Conservation (phyloP, 2,329 filamentous ascomycete species). For the Cladosporium sp. region DNA sequence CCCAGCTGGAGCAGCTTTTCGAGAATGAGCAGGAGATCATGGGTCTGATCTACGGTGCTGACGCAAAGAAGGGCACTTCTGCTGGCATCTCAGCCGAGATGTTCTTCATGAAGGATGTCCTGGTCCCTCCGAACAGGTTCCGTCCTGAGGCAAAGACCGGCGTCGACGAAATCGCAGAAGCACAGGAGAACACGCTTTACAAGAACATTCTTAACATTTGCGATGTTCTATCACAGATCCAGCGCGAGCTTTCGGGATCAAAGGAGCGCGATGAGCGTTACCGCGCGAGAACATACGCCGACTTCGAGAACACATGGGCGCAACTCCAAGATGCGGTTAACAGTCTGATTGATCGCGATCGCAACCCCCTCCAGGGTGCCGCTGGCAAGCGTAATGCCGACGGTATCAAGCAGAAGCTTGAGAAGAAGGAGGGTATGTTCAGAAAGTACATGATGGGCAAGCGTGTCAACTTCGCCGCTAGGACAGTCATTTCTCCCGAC, state of each 20-base stretch:
- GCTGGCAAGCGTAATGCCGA: slow-evolving; percentile 81
- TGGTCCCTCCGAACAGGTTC: slow-evolving; percentile 91
- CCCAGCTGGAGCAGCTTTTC: slow-evolving; percentile 77
- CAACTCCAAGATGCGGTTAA: slow-evolving; percentile 88
- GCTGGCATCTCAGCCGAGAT: slow-evolving; percentile 61
- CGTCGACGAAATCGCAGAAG: slow-evolving; percentile 79
- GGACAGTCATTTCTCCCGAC: slow-evolving; percentile 96
- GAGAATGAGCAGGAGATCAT: slow-evolving; percentile 84
- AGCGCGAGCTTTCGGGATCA: slow-evolving; percentile 64
- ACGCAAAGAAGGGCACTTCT: slow-evolving; percentile 19
- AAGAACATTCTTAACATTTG: slow-evolving; percentile 79
- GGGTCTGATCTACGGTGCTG: slow-evolving; percentile 68
- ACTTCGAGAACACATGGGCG: slow-evolving; percentile 80
- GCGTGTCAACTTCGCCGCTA: slow-evolving; percentile 96
- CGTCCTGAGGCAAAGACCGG: slow-evolving; percentile 84
- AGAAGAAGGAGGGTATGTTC: slow-evolving; percentile 98
- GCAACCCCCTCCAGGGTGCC: slow-evolving; percentile 77
- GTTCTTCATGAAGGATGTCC: slow-evolving; percentile 86
- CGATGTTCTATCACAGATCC: slow-evolving; percentile 72
- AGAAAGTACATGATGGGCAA: slow-evolving; percentile 99
- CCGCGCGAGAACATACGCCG: slow-evolving; percentile 65
- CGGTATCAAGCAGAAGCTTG: slow-evolving; percentile 94
- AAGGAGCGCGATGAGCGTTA: slow-evolving; percentile 47
- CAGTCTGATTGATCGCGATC: slow-evolving; percentile 84
- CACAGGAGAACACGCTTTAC: slow-evolving; percentile 84